Evolutionary conservation across 2,329 filamentous ascomycete species (phyloP).

Genomic region (Colletotrichum brevisporum): DNA sequence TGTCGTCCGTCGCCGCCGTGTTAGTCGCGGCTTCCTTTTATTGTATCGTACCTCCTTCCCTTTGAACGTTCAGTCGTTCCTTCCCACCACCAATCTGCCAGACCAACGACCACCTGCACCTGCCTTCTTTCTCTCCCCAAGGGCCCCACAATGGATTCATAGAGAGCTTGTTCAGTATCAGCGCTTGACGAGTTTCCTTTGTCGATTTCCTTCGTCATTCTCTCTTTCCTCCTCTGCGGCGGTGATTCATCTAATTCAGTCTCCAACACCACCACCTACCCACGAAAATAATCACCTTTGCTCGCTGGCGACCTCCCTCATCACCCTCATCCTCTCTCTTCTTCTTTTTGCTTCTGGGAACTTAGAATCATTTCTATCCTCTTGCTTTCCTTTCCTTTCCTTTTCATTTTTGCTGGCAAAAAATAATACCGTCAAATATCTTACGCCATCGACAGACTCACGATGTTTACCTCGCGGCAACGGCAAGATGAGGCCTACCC

Average conservation of each 20-base stretch:
- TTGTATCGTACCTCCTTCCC: slow-evolving; percentile 29
- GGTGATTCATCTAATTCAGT: slow-evolving; percentile 36
- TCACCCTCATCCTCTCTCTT: background rate
- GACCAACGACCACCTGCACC: background rate
- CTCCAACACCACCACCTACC: slow-evolving; percentile 9
- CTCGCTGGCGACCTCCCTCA: slow-evolving; percentile 3
- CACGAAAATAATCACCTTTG: slow-evolving; percentile 19
- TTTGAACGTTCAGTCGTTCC: background rate
- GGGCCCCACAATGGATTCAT: slow-evolving; percentile 39
- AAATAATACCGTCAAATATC: slow-evolving; percentile 21
- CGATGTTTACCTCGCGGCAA: slow-evolving; percentile 56
- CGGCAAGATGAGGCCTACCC: slow-evolving; percentile 51
- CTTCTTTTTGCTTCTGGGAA: background rate
- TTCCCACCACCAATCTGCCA: slow-evolving; percentile 10
- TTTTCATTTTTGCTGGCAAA: slow-evolving; percentile 26
- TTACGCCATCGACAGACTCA: slow-evolving; percentile 48
- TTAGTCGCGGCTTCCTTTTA: slow-evolving; percentile 38
- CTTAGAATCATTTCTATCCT: background rate
- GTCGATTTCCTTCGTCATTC: slow-evolving; percentile 31
- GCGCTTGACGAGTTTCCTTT: slow-evolving; percentile 41
- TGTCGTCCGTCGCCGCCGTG: slow-evolving; percentile 1
- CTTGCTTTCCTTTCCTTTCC: background rate
- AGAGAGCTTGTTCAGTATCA: slow-evolving; percentile 37
- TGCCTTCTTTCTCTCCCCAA: slow-evolving; percentile 24
- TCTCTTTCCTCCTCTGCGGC: slow-evolving; percentile 20